Percentiles rank a stretch among this genome's conserved stretches.
These are phyloP conservation scores for Coemansia erecta DNA, from an alignment of 192 early-diverging fungal species.

Conservation along the genomic window DNA sequence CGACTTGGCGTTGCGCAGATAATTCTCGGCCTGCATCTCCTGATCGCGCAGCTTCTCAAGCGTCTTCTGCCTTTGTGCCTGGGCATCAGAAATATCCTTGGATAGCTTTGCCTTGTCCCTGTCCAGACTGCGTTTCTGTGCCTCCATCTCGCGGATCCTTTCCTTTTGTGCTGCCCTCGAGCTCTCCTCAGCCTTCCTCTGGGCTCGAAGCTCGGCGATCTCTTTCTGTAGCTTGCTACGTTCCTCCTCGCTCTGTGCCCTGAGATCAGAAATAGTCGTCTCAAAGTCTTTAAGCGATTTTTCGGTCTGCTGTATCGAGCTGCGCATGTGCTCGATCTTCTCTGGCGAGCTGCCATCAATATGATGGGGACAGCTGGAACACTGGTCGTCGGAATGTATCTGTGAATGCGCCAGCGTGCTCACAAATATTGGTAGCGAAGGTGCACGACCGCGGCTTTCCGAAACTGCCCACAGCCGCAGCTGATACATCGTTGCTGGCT, in stretches of 20 bases:
- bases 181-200: conserved; percentile 34
- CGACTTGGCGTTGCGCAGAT: conserved; percentile 20
- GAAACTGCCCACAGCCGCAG: conserved; percentile 45
- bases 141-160: conserved; percentile 34
- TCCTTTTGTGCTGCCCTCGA: conserved; percentile 23
- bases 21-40: conserved; percentile 17
- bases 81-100: conserved; percentile 23
- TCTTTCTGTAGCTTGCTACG: conserved; percentile 26
- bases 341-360: conserved; percentile 3
- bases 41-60: conserved; percentile 22
- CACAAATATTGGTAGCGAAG: conserved; percentile 42
- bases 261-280: conserved; percentile 14
- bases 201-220: conserved; percentile 21
- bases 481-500: conserved; percentile 32
- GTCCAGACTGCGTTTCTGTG: conserved; percentile 38
- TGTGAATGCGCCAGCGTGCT: conserved; percentile 19
- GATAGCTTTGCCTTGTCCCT: conserved; percentile 21
- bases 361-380: conserved; percentile 2
- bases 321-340: conserved; percentile 13
- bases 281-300: conserved; percentile 13
- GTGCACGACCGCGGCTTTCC: conserved; percentile 28
- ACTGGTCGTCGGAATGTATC: background rate
- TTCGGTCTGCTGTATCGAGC: conserved; percentile 18
- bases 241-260: conserved; percentile 19
- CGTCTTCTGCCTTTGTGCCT: conserved; percentile 23